Evolutionary conservation across 2,329 filamentous ascomycete species (phyloP), one percentile per base, ranked within the genome.

Genomic region (Thielaviopsis populi): DNA sequence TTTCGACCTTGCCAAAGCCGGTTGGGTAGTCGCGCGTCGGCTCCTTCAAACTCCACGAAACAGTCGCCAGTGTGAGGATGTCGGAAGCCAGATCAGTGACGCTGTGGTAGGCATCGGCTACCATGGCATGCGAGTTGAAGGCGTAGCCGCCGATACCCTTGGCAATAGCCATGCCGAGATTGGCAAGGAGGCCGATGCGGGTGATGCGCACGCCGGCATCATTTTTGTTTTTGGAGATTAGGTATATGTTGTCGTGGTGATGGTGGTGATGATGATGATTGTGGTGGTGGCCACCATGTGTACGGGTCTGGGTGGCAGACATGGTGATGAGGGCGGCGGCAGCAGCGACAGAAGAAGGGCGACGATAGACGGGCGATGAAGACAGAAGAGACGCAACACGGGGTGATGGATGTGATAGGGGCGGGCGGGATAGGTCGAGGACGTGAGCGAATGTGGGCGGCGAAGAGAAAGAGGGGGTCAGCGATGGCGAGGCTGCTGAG

Each of bases 1-100:
- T 96, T 78, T 99, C 94, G n/a, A 99, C 83, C 77, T 99, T 99
- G 72, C 94, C 94, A 72, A 95, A 99, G 1, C 94, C 94, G 70
- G 85, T 84, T 1, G 94, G 94, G 72, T 96, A 99, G 48, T 82
- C 82, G 63, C 87, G 81, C 11, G 88, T 89, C 0, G 94, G 91
- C 5, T 89, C 86, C 70, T 88, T 90, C 66, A 97, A 76, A 66
- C 91, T 95, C 85, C 89, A 96, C 22, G 91, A 92, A 58, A 99
- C 91, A 10, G 94, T 99, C 17, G 89, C 89, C 22, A 99, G 81
- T 0, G 94, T 99, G 73, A 96, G 84, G 69, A 99, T 81, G 74
- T 99, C 94, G 62, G 91, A 96, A 66, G 95, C 90, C 64, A 99
- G 83, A 75, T 99, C 94, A 59, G 92, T 95, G 69, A 97, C 81